Percentiles rank a stretch among this genome's conserved stretches.
These are phyloP conservation scores for Castanea mollissima DNA, from an alignment of 306 rosid genomes.

Conservation along the genomic window DNA sequence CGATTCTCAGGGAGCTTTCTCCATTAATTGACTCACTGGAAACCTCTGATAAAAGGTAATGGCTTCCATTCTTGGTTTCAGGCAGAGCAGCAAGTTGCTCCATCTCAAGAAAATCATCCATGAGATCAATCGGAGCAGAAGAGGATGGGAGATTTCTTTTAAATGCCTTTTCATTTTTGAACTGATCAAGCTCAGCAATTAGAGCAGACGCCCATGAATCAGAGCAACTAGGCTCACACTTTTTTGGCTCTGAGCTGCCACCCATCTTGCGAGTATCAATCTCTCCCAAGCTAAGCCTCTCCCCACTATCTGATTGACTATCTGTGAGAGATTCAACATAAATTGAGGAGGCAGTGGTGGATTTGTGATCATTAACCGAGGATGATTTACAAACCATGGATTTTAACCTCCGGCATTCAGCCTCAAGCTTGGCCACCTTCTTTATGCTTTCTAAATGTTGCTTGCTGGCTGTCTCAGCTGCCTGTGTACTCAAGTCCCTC, in stretches of 20 bases:
- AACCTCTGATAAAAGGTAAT: conserved; percentile 39
- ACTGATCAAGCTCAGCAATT: conserved; percentile 77
- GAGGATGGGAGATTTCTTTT: conserved; percentile 41
- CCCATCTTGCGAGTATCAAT: conserved; percentile 36
- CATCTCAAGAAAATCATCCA: conserved; percentile 99
- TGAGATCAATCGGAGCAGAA: conserved; percentile 64
- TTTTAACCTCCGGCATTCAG: conserved; percentile 82
- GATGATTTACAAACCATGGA: conserved; percentile 43
- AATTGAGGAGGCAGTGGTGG: conserved; percentile 57
- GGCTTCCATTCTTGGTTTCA: conserved; percentile 38
- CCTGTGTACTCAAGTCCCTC: conserved; percentile 87
- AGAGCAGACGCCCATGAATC: conserved; percentile 79
- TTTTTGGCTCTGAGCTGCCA: conserved; percentile 49
- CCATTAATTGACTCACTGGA: conserved; percentile 21
- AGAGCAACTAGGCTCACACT: conserved; percentile 55
- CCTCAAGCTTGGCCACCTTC: conserved; percentile 88
- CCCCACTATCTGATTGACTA: conserved; percentile 74
- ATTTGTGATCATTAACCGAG: conserved; percentile 49
- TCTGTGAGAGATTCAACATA: conserved; percentile 71
- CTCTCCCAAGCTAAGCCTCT: conserved; percentile 48
- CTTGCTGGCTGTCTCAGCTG: conserved; percentile 96
- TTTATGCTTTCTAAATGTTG: conserved; percentile 86
- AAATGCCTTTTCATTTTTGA: conserved; percentile 61
- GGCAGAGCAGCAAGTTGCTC: conserved; percentile 78
- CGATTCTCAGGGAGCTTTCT: conserved; percentile 49